Conservation (phyloP, 1,284 basidiomycete species). For the Afroboletus lepidellus region DNA sequence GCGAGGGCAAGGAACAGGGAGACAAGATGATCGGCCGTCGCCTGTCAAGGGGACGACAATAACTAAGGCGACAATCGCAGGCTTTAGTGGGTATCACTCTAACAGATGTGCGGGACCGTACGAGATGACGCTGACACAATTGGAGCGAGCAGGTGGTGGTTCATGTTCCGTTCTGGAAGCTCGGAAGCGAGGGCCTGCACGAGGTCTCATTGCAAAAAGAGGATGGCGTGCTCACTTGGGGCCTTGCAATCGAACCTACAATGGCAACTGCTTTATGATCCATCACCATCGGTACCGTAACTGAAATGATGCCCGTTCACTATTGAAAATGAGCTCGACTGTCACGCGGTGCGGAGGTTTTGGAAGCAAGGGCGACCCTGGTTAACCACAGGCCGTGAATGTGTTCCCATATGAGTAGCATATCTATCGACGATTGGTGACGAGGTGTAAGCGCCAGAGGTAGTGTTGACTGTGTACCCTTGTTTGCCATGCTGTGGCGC, state of each 20-base stretch:
- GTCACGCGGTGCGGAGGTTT: constrained; percentile 25
- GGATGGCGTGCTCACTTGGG: constrained; percentile 1
- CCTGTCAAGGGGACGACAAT: constrained; percentile 11
- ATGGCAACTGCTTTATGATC: constrained; percentile 24
- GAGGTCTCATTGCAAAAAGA: constrained; percentile 23
- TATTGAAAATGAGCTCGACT: constrained; percentile 24
- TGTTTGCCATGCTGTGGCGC: constrained; percentile 28
- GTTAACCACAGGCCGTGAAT: constrained; percentile 1
- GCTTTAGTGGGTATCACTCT: not conserved
- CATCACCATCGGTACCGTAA: constrained; percentile 34
- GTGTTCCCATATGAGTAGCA: constrained; percentile 2
- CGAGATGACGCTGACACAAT: constrained; percentile 22
- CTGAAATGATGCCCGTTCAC: constrained; percentile 32
- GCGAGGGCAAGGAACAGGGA: not conserved
- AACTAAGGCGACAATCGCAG: constrained; percentile 4
- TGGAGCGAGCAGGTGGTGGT: constrained; percentile 18
- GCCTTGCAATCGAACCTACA: constrained; percentile 15
- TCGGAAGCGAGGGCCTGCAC: constrained; percentile 28
- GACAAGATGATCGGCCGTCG: not conserved
- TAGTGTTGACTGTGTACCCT: constrained; percentile 21
- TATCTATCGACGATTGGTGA: constrained; percentile 5
- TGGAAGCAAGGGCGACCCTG: constrained; percentile 11
- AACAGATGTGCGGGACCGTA: not conserved
- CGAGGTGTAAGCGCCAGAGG: not conserved
- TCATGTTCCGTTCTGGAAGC: constrained; percentile 26